Conservation (phyloP, 805 yeast genomes). For the Tetrapisispora arboricola region DNA sequence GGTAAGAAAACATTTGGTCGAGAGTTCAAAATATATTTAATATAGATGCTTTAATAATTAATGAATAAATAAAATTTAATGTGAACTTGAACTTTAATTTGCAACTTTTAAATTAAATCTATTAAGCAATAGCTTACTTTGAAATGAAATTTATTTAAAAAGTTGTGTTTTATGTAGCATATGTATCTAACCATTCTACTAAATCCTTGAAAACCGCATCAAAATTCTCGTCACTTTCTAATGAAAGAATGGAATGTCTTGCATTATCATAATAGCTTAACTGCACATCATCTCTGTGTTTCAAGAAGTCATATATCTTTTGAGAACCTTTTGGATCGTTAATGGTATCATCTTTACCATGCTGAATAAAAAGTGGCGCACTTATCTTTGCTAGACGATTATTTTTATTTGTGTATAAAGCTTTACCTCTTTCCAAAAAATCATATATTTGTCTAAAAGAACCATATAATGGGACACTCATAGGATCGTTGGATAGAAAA, state of each 20-base stretch:
- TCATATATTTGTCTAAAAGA: conserved; percentile 47
- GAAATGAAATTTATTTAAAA: too few relatives aligned
- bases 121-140: too few relatives aligned
- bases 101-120: too few relatives aligned
- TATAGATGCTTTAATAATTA: too few relatives aligned
- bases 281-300: conserved; percentile 15
- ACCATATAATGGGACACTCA: conserved; percentile 40
- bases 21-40: too few relatives aligned
- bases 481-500: conserved; percentile 36
- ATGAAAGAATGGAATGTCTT: conserved; percentile 36
- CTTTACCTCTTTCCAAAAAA: conserved; percentile 52
- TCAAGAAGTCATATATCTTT: conserved; percentile 31
- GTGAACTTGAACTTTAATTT: too few relatives aligned
- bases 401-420: conserved; percentile 33
- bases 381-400: conserved; percentile 27
- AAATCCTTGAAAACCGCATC: conserved; percentile 29
- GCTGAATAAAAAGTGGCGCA: conserved; percentile 45
- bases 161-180: too few relatives aligned
- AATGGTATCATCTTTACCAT: conserved; percentile 54
- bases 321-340: conserved; percentile 43
- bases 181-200: conserved; percentile 31
- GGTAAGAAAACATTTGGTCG: too few relatives aligned
- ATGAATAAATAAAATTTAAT: too few relatives aligned
- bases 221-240: conserved; percentile 37
- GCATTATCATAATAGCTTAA: conserved; percentile 19